Percentiles rank a stretch among this genome's conserved stretches.
Evolutionary conservation across 2,329 filamentous ascomycete genomes (phyloP).

Genomic region (Dendrostoma leiphaemia): DNA sequence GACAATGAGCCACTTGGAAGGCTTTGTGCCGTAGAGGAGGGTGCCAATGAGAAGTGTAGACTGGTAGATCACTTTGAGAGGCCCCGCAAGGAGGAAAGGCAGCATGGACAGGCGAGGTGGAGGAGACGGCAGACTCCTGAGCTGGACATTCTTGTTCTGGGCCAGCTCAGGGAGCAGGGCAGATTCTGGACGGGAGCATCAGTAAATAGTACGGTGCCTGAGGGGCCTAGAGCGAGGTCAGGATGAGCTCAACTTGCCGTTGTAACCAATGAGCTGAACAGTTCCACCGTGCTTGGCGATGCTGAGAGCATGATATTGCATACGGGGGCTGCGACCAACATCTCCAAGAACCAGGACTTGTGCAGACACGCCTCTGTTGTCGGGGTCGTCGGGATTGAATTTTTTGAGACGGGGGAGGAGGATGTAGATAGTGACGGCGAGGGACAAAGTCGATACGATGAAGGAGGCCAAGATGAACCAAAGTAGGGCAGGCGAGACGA

Average conservation of each 20-base stretch:
- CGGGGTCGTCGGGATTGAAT: slow-evolving; percentile 22
- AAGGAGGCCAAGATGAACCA: neutral
- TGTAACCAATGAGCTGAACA: slow-evolving; percentile 86
- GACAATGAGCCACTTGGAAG: slow-evolving; percentile 81
- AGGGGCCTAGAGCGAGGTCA: neutral
- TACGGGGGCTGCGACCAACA: slow-evolving; percentile 91
- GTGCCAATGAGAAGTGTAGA: slow-evolving; percentile 67
- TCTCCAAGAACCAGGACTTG: slow-evolving; percentile 93
- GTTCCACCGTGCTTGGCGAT: slow-evolving; percentile 77
- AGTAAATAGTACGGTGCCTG: neutral
- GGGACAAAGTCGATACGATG: neutral
- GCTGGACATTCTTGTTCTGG: slow-evolving; percentile 64
- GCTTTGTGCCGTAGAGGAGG: slow-evolving; percentile 71
- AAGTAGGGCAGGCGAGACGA: too few relatives aligned
- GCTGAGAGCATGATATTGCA: slow-evolving; percentile 97
- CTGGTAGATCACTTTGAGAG: slow-evolving; percentile 85
- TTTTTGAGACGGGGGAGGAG: slow-evolving; percentile 32
- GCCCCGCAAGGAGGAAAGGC: slow-evolving; percentile 75
- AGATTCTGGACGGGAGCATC: slow-evolving; percentile 56
- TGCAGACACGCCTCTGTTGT: slow-evolving; percentile 38
- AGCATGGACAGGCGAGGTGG: slow-evolving; percentile 66
- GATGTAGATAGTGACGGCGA: slow-evolving; percentile 10
- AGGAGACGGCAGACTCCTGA: slow-evolving; percentile 68
- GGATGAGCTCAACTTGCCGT: slow-evolving; percentile 55
- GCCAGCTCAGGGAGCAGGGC: slow-evolving; percentile 65